Base-by-base conservation (phyloP, 768 basidiomycete species). In the Termitomyces sp. region DNA sequence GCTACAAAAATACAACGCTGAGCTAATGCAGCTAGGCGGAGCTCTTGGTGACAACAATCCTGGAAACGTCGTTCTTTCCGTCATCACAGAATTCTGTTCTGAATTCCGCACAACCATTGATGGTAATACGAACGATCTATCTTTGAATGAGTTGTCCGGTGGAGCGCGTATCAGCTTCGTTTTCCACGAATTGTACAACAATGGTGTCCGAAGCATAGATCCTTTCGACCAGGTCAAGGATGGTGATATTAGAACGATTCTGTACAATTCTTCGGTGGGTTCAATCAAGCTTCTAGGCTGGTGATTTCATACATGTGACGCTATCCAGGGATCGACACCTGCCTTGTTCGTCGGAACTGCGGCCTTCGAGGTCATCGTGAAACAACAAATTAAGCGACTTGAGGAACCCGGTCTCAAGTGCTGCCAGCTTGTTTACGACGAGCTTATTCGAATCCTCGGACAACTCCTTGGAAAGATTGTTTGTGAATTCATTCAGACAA, bases 191-290 rank as follows among this genome's bases (percentile, higher is more conserved):
- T 74, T 98, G 57, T 99, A 91, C 82, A 97, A 95, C 75, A 95
- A 90, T 67, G 97, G 97, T 59, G 84, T 99, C 71, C 94, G 88
- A 78, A 84, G 79, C 60, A 95, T 98, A 68, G 97, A 99, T 78
- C 97, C 97, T 0, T 99, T 98, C 64, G 97, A 99, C 70, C 94
- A 97, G 75, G 93, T 97, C 63, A 97, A 98, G 73, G 97, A 99
- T 70, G 93, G 95, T 44, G 97, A 99, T 73, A 98, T 99, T 70
- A 81, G 97, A 54, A 94, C 86, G 1, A 88, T 98, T 64, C 71
- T 98, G 56, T 99, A 99, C 79, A 99, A 99, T 75, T 98, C 97
- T 55, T 96, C 96, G 33, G 93, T 93, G 62, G 65, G 89, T 80
- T 3, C 18, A 13, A 18, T 52, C n/a, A 52, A n/a, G 22, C 32